These are phyloP conservation scores for Groenewaldozyma sp. DNA, from an alignment of 1,139 yeast species.

Conservation along the genomic window DNA sequence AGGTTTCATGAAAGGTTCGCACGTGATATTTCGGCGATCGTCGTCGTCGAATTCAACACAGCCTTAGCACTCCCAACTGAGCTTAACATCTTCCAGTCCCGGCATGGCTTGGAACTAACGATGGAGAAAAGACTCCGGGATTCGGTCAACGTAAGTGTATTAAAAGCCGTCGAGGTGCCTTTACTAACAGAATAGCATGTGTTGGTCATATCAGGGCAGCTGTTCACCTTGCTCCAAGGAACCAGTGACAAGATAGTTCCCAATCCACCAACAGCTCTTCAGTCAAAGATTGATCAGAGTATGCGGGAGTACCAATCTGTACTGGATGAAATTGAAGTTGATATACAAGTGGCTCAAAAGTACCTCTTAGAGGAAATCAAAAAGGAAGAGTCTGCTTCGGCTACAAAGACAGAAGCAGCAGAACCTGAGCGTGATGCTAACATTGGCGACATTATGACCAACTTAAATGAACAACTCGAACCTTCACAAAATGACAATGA, in stretches of 20 bases:
- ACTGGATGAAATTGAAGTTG: slow-evolving; percentile 20
- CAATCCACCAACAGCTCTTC: slow-evolving; percentile 20
- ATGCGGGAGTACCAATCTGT: slow-evolving; percentile 16
- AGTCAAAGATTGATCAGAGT: slow-evolving; percentile 18
- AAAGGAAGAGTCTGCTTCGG: slow-evolving; percentile 6
- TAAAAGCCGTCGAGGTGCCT: not conserved
- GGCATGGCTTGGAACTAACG: not conserved
- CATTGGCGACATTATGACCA: not conserved
- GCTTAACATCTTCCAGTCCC: not conserved
- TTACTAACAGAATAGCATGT: slow-evolving; percentile 9
- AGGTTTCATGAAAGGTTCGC: too few species aligned
- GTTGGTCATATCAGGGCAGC: slow-evolving; percentile 20
- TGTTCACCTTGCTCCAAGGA: slow-evolving; percentile 16
- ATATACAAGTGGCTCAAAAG: slow-evolving; percentile 17
- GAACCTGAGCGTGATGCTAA: not conserved
- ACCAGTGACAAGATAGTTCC: slow-evolving; percentile 19
- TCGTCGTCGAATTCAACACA: too few species aligned
- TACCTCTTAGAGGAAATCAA: slow-evolving; percentile 10
- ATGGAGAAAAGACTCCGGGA: slow-evolving; percentile 8
- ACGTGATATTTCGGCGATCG: too few species aligned
- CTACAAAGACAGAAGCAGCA: slow-evolving; percentile 4
- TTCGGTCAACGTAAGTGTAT: slow-evolving; percentile 9
- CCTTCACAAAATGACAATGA: slow-evolving; percentile 3
- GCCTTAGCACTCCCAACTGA: not conserved
- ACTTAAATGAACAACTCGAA: not conserved